A percentile compares a stretch with the other conserved stretches of the same genome.
phyloP scores from a whole-genome alignment of 202 grass and related monocot species.

The Panicum virgatum region DNA sequence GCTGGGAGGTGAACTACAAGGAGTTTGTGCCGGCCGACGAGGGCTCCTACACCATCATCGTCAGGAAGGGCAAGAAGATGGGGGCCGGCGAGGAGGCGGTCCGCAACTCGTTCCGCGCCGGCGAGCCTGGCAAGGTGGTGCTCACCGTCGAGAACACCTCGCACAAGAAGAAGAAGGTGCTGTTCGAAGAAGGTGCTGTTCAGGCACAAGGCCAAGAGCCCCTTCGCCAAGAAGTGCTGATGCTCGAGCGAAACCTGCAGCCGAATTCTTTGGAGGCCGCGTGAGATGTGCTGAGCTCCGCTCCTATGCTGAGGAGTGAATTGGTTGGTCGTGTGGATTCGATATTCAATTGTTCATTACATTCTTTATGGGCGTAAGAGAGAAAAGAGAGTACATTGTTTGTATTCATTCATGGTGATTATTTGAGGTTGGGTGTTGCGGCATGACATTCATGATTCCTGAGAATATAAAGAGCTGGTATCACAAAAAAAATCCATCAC shows the following conservation, averaged over 20 bases:
- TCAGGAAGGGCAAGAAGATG: conserved; percentile 84
- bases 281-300: background rate
- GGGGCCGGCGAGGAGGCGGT: conserved; percentile 50
- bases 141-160: conserved; percentile 71
- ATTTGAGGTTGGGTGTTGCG: background rate
- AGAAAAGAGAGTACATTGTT: conserved; percentile 25
- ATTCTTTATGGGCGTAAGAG: conserved; percentile 41
- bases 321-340: conserved; percentile 9
- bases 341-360: conserved; percentile 45
- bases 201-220: conserved; percentile 73
- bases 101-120: conserved; percentile 74
- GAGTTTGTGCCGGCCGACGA: conserved; percentile 82
- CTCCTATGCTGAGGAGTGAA: background rate
- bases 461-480: conserved; percentile 24
- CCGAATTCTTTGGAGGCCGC: conserved; percentile 24
- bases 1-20: conserved; percentile 91
- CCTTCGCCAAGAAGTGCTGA: conserved; percentile 60
- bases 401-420: conserved; percentile 27
- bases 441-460: background rate
- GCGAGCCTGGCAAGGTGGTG: conserved; percentile 71
- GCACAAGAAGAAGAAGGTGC: conserved; percentile 80
- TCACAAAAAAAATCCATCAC: too few relatives aligned
- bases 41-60: conserved; percentile 76
- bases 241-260: background rate
- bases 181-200: too few relatives aligned